These are phyloP conservation scores for Pseudogymnoascus sp. DNA, from an alignment of 2,329 filamentous ascomycete genomes.

Conservation along the genomic window DNA sequence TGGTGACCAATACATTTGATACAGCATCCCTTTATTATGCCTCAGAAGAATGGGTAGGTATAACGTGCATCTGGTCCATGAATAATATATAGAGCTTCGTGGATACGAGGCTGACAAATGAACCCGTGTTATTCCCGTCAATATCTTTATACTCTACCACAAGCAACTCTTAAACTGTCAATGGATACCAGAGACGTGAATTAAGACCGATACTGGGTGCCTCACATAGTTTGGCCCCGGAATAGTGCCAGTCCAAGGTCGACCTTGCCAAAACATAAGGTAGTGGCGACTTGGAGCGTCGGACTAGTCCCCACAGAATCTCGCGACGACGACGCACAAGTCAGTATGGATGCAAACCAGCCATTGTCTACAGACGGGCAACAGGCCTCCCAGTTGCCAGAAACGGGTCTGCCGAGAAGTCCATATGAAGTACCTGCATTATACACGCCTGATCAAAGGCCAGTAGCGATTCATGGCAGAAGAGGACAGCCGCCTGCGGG, in stretches of 20 bases:
- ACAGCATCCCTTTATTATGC: not conserved
- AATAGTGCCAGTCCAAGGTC: not conserved
- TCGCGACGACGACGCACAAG: not conserved
- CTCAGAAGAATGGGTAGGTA: not conserved
- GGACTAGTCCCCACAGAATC: not conserved
- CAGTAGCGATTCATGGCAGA: not conserved
- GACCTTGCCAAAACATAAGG: not conserved
- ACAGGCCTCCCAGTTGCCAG: not conserved
- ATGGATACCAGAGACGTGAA: not conserved
- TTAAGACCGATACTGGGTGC: not conserved
- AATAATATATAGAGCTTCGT: not conserved
- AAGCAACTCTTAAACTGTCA: not conserved
- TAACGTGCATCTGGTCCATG: not conserved
- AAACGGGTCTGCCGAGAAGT: not conserved
- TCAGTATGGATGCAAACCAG: not conserved
- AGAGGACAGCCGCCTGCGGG: slow-evolving; percentile 12
- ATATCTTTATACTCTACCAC: not conserved
- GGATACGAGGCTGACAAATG: not conserved
- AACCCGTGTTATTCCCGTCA: not conserved
- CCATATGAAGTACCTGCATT: not conserved
- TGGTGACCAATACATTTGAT: not conserved
- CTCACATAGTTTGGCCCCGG: not conserved
- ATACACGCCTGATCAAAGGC: not conserved
- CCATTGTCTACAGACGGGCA: not conserved
- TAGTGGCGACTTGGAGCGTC: not conserved